Evolutionary conservation across 176 grass and related monocot genomes (phyloP).

Genomic region (Oryza brachyantha): DNA sequence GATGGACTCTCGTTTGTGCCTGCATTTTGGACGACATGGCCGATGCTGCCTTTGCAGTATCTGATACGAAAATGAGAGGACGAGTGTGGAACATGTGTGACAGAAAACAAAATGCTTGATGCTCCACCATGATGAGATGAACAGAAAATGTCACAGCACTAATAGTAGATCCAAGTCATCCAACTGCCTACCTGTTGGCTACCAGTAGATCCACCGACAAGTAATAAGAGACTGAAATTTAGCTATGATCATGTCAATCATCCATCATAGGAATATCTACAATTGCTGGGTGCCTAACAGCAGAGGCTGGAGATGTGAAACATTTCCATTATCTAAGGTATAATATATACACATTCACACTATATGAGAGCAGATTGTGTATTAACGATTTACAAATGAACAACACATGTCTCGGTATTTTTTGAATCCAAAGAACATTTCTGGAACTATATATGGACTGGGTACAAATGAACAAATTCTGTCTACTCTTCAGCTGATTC

Average conservation of each 20-base stretch:
- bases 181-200: background rate
- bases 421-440: conserved; percentile 28
- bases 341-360: conserved; percentile 1
- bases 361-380: background rate
- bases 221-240: background rate
- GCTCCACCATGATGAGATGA: background rate
- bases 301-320: background rate
- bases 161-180: conserved; percentile 13
- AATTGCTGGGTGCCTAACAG: background rate
- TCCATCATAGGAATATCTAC: background rate
- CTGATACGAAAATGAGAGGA: background rate
- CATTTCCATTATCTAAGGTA: background rate
- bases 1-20: background rate
- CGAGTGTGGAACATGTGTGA: background rate
- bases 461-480: conserved; percentile 23
- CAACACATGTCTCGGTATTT: background rate
- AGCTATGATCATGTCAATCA: background rate
- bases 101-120: conserved; percentile 16
- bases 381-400: conserved; percentile 25
- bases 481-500: conserved; percentile 35
- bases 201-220: conserved; percentile 36
- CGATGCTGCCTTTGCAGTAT: background rate
- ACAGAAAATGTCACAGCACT: background rate
- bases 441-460: conserved; percentile 19
- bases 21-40: background rate